These are phyloP conservation scores for Pholiota molesta DNA, from an alignment of 768 basidiomycete genomes.

Conservation along the genomic window DNA sequence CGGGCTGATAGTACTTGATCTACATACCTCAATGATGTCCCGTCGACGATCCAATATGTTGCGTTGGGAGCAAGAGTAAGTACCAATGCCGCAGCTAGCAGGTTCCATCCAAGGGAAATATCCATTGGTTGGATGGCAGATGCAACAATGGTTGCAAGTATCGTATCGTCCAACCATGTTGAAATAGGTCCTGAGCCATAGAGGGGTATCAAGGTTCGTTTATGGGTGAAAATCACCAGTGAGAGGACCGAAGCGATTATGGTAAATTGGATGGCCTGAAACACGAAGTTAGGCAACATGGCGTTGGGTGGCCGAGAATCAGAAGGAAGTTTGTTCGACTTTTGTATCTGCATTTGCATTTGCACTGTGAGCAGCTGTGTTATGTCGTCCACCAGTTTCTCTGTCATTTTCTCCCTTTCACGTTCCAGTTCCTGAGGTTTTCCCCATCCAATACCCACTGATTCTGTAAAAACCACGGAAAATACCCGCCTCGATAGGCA, in stretches of 20 bases:
- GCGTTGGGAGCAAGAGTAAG: constrained; percentile 57
- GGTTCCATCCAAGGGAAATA: constrained; percentile 33
- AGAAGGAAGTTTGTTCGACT: neutral
- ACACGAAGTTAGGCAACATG: neutral
- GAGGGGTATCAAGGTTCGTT: constrained; percentile 65
- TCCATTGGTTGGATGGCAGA: constrained; percentile 44
- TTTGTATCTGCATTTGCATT: too few relatives aligned
- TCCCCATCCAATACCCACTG: too few relatives aligned
- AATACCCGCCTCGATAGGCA: too few relatives aligned
- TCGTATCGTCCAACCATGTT: constrained; percentile 45
- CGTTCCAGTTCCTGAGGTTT: too few relatives aligned
- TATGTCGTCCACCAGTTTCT: too few relatives aligned
- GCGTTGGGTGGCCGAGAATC: neutral
- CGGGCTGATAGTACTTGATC: too few relatives aligned
- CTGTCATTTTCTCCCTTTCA: too few relatives aligned
- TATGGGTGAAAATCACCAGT: constrained; percentile 64
- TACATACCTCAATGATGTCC: too few relatives aligned
- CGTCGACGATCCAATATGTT: constrained; percentile 67
- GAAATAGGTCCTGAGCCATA: constrained; percentile 65
- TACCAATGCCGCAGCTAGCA: constrained; percentile 41
- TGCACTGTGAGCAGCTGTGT: too few relatives aligned
- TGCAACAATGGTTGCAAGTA: constrained; percentile 36
- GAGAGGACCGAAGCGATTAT: constrained; percentile 39
- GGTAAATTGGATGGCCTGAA: neutral
- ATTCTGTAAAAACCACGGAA: too few relatives aligned